A percentile compares a stretch with the other conserved stretches of the same genome.
phyloP scores from a whole-genome alignment of 148 eudicot species.

The Spergularia marina region DNA sequence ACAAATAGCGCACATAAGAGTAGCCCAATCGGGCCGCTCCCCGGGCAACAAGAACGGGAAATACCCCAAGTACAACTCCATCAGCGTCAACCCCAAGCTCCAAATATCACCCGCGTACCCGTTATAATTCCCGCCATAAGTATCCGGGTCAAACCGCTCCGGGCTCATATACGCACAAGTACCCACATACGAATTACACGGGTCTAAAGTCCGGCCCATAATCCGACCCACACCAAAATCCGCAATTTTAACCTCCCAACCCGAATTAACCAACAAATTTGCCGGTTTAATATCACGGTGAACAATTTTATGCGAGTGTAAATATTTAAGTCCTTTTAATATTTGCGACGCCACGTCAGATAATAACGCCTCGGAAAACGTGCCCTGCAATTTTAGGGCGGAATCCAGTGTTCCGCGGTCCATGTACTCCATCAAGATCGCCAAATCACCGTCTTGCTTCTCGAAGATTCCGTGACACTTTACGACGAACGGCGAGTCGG shows the following conservation, averaged over 20 bases:
- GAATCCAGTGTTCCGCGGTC: slow-evolving; percentile 61
- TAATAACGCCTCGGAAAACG: slow-evolving; percentile 33
- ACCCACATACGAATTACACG: slow-evolving; percentile 90
- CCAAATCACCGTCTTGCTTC: slow-evolving; percentile 52
- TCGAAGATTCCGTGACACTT: slow-evolving; percentile 55
- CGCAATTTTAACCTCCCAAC: slow-evolving; percentile 67
- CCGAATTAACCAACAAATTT: slow-evolving; percentile 47
- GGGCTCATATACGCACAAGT: slow-evolving; percentile 98
- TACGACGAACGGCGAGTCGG: slow-evolving; percentile 67
- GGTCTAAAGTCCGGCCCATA: slow-evolving; percentile 70
- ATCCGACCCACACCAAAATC: slow-evolving; percentile 91
- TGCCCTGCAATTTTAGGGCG: slow-evolving; percentile 31
- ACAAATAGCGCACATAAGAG: slow-evolving; percentile 90
- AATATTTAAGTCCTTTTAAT: slow-evolving; percentile 51
- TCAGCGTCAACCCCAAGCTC: slow-evolving; percentile 75
- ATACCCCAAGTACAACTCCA: slow-evolving; percentile 82
- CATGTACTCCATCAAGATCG: slow-evolving; percentile 77
- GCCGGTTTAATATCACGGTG: slow-evolving; percentile 86
- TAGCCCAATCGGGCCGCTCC: slow-evolving; percentile 90
- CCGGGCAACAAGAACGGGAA: slow-evolving; percentile 70
- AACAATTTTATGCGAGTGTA: slow-evolving; percentile 75
- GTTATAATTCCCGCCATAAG: slow-evolving; percentile 66
- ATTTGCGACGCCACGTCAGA: slow-evolving; percentile 53
- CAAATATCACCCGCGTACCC: slow-evolving; percentile 90
- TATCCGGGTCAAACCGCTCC: slow-evolving; percentile 89